Base-by-base conservation (phyloP, 2,329 filamentous ascomycete species). In the Calonectria naviculata region DNA sequence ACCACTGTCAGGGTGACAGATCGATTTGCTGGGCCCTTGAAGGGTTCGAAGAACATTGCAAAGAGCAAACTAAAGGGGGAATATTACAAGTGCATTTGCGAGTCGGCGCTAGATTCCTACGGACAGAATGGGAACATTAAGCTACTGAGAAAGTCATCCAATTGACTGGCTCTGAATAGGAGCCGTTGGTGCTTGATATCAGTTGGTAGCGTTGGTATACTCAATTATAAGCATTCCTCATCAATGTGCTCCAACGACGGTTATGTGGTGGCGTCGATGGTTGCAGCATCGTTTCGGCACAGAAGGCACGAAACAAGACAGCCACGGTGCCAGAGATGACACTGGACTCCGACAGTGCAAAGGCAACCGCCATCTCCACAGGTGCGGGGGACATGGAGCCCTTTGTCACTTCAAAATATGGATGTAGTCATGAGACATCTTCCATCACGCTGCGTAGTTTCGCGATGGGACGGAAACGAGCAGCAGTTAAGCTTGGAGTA, bases 81-180 rank as follows among this genome's bases (percentile, higher is more conserved):
- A 66, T 70, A 66, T 54, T 66, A 70, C 36, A 41, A 66, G 17
- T 66, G 68, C 21, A 46, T 66, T 61, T 70, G 62, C 28, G 41
- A 52, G 28, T 46, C 54, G 5, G 62, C n/a, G 54, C 26, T 70
- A 44, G 42, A 21, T 66, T 41, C 44, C 44, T 13, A 58, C 46
- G 15, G n/a, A 54, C 44, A 44, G 29, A 21, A 46, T 61, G 31
- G 65, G 34, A 65, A 49, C 34, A 41, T 21, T 17, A 28, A 29
- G 12, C 12, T 36, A 38, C 7, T 15, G 49, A 54, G 29, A 29
- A n/a, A 54, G 31, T 2, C 9, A 54, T 13, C 19, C 52, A 5
- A 28, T 31, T 60, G 12, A 60, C 31, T 21, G 28, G 21, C 15
- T 64, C 10, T 34, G 31, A 5, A 26, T n/a, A 56, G 46, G 21